These are phyloP conservation scores for Melastoma malabathricum DNA, from an alignment of 345 rosid genomes.

Conservation along the genomic window DNA sequence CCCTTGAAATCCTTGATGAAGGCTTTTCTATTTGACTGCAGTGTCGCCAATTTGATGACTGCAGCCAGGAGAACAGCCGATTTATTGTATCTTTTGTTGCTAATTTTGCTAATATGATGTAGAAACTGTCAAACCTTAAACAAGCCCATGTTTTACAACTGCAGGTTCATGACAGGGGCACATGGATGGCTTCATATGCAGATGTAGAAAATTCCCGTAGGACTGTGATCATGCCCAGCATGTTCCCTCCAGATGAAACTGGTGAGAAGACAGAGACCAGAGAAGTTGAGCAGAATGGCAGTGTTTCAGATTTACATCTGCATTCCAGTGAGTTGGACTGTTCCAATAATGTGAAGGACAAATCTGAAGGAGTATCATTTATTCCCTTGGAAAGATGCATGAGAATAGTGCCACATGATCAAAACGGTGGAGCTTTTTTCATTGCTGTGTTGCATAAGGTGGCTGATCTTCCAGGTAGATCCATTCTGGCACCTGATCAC, in stretches of 20 bases:
- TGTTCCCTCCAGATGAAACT: constrained; percentile 57
- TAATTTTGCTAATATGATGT: too few relatives aligned
- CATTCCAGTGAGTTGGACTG: constrained; percentile 11
- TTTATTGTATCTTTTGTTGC: too few relatives aligned
- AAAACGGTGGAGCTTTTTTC: constrained; percentile 89
- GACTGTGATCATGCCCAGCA: constrained; percentile 45
- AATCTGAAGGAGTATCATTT: constrained; percentile 43
- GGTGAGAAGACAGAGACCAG: not conserved
- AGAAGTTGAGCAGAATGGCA: constrained; percentile 18
- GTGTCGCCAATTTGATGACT: too few relatives aligned
- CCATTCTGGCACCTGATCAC: not conserved
- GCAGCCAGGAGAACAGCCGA: too few relatives aligned
- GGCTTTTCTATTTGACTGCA: too few relatives aligned
- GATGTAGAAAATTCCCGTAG: constrained; percentile 39
- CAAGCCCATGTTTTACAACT: not conserved
- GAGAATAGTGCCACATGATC: constrained; percentile 95
- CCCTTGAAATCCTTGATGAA: too few relatives aligned
- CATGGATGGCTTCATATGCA: constrained; percentile 65
- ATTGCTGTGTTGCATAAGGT: constrained; percentile 71
- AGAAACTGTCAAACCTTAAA: too few relatives aligned
- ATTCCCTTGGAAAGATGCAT: constrained; percentile 76
- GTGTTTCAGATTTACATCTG: constrained; percentile 17
- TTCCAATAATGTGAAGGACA: constrained; percentile 15
- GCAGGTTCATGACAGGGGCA: constrained; percentile 60
- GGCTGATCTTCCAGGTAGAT: constrained; percentile 58